Evolutionary conservation across 2,329 filamentous ascomycete species (phyloP), one percentile per base, ranked within the genome.

Genomic region (Fusarium azukiicola): DNA sequence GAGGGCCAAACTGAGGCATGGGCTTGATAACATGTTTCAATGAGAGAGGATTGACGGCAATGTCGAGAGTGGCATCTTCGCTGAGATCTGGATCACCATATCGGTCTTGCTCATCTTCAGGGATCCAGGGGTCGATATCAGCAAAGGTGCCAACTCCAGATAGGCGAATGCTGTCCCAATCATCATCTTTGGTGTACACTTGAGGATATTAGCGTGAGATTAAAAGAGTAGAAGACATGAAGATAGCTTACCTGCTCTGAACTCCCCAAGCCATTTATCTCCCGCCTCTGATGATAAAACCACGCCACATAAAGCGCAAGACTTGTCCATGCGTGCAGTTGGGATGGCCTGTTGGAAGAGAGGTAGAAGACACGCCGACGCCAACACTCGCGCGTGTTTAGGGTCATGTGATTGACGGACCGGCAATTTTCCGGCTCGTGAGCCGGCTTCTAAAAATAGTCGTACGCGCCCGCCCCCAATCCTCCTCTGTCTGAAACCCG

Each of bases 11-110:
- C 23, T 36, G n/a, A 6, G 54, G 49, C 10, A 42, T 47, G 10
- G 67, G 70, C 2, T 56, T n/a, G 23, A 73, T 46, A 7, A 73
- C 56, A 17, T 27, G 19, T 36, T 19, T 27, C 23, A 75, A 56
- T 10, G 73, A 69, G 12, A 27, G 21, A 21, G 70, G 7, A 19
- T 73, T 56, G 16, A 75, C 10, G 6, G 44, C 67, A 19, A 75
- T 16, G 27, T 63, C 47, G 44, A 70, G 38, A 44, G 17, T 32
- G 13, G 21, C 38, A 40, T 75, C n/a, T 11, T 32, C 23, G 11
- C 54, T 16, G 21, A 75, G 49, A 19, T 64, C 19, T n/a, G 13
- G 17, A n/a, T 75, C 73, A 17, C 49, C 50, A 63, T 75, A 67
- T 61, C 70, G 21, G 6, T 46, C 46, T 5, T 58, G 36, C n/a